phyloP scores from a whole-genome alignment of 2,329 filamentous ascomycete genomes.

The Phialemoniopsis sp. region DNA sequence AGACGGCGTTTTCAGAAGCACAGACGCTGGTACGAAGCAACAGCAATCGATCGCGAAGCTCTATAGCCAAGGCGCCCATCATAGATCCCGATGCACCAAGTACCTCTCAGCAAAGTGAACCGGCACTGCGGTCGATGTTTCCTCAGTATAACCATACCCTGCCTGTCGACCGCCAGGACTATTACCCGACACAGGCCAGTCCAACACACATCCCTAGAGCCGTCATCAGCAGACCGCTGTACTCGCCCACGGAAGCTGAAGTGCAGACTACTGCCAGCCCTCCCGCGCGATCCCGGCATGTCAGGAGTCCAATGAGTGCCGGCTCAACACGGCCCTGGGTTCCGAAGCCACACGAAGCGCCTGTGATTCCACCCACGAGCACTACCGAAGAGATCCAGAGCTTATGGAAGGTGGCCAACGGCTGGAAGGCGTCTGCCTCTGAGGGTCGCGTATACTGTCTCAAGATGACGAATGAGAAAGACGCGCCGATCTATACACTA shows the following conservation, averaged over 20 bases:
- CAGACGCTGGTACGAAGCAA: slow-evolving; percentile 43
- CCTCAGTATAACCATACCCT: slow-evolving; percentile 68
- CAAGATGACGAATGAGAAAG: slow-evolving; percentile 48
- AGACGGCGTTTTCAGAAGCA: slow-evolving; percentile 47
- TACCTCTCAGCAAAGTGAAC: slow-evolving; percentile 11
- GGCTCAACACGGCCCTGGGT: slow-evolving; percentile 13
- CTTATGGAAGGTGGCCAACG: slow-evolving; percentile 67
- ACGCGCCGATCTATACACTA: slow-evolving; percentile 64
- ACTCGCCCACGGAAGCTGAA: slow-evolving; percentile 28
- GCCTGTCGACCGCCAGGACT: slow-evolving; percentile 63
- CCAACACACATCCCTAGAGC: slow-evolving; percentile 60
- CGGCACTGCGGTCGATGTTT: slow-evolving; percentile 66
- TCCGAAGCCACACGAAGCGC: slow-evolving; percentile 31
- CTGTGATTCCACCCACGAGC: slow-evolving; percentile 43
- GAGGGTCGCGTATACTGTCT: slow-evolving; percentile 59
- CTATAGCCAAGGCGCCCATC: slow-evolving; percentile 52
- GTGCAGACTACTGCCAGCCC: neutral
- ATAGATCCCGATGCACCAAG: slow-evolving; percentile 13
- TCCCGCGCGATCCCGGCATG: neutral
- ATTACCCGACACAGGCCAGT: slow-evolving; percentile 63
- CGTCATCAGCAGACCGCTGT: slow-evolving; percentile 63
- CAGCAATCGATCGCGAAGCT: slow-evolving; percentile 48
- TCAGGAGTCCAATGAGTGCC: slow-evolving; percentile 3
- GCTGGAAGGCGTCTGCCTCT: slow-evolving; percentile 58
- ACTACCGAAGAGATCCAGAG: slow-evolving; percentile 59